Evolutionary conservation across 805 yeast species (phyloP), one percentile per base, ranked within the genome.

Genomic region (Candida berthetii): DNA sequence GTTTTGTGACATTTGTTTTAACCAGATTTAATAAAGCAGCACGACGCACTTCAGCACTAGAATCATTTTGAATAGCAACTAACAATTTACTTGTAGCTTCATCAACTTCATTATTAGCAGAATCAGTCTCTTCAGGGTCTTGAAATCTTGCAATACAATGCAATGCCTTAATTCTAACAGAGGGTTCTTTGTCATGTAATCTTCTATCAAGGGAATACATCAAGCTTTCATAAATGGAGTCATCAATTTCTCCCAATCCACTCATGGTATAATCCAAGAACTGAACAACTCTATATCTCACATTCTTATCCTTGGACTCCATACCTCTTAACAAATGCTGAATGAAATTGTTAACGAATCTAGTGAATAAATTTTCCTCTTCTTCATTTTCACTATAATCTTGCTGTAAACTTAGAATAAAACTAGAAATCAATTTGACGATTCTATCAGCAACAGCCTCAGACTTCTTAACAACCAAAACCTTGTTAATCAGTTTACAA

Each of bases 31-130:
- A 64, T 53, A 89, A 63, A 0, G 91, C 91, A 0, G 95, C 89
- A 45, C 96, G 71, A 49, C 98, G 72, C 1, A 90, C 96, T 47
- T 93, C 98, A 0, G 96, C 80, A 52, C 83, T 82, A 2, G 86
- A 75, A 61, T 91, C 99, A 54, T 82, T 76, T 52, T 79, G 82
- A 50, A 87, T 67, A 0, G 81, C 71, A n/a, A 59, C 58, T 39
- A 74, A 52, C 29, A 79, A 61, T 33, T 65, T 66, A 35, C 69
- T 65, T 3, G 76, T 69, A 7, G 79, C 78, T 44, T 69, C 69
- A 43, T 71, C 69, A 25, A 67, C 54, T 28, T 59, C 66, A 39
- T 65, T 62, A 35, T 58, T 65, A 20, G 44, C 48, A 7, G 37
- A 25, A 4, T 33, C 41, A 7, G 52, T 60, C 3, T 57, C 66